Conservation (phyloP, 176 grass and related monocot genomes). For the Bonia amplexicaulis region DNA sequence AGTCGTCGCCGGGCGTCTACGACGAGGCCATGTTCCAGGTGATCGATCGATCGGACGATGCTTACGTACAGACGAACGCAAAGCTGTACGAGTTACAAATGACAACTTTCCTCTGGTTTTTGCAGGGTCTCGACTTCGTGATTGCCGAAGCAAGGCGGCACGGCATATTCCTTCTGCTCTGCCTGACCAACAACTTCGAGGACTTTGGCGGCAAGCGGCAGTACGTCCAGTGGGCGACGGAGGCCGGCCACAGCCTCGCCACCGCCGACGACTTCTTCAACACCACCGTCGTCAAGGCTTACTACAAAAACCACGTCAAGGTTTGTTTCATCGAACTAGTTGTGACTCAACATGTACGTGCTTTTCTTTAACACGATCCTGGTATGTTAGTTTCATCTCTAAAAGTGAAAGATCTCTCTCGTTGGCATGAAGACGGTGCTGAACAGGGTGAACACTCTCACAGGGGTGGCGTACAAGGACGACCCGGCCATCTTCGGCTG, state of each 20-base stretch:
- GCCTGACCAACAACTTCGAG: constrained; percentile 70
- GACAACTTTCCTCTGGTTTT: neutral
- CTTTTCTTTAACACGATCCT: too few species aligned
- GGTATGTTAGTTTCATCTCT: neutral
- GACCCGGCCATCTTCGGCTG: constrained; percentile 77
- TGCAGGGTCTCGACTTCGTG: constrained; percentile 76
- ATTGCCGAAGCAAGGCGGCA: constrained; percentile 56
- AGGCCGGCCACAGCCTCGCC: constrained; percentile 25
- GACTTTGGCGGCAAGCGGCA: constrained; percentile 69
- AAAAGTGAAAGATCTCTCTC: neutral
- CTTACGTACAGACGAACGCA: neutral
- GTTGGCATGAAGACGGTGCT: constrained; percentile 41
- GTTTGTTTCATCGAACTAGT: neutral
- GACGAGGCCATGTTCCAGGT: constrained; percentile 73
- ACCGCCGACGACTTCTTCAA: constrained; percentile 70
- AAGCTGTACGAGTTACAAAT: neutral
- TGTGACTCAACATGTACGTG: too few species aligned
- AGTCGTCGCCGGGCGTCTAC: constrained; percentile 61
- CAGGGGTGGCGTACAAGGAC: constrained; percentile 55
- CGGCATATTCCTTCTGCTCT: constrained; percentile 59
- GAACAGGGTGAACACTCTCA: constrained; percentile 69
- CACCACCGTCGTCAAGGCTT: constrained; percentile 48
- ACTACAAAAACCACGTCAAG: constrained; percentile 77
- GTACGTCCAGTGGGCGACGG: constrained; percentile 69
- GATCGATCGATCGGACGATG: neutral